Conservation (phyloP, 495 filamentous ascomycete species). For the Letharia lupina region DNA sequence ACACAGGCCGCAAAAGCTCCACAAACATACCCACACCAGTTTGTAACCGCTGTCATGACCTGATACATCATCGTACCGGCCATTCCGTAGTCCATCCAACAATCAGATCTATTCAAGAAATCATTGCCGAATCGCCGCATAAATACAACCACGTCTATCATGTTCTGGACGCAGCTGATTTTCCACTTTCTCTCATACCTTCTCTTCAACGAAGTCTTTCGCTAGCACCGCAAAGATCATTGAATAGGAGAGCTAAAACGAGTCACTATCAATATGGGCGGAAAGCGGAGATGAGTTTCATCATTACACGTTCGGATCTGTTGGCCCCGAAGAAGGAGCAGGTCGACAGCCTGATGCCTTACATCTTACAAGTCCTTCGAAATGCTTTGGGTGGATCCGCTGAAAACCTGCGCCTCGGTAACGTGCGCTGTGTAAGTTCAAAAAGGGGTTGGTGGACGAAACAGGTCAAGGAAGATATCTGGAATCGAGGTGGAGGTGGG, state of each 20-base stretch:
- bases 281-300: slow-evolving; percentile 62
- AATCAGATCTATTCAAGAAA: slow-evolving; percentile 65
- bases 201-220: slow-evolving; percentile 51
- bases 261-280: slow-evolving; percentile 54
- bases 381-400: slow-evolving; percentile 55
- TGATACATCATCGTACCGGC: slow-evolving; percentile 65
- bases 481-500: slow-evolving; percentile 68
- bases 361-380: slow-evolving; percentile 63
- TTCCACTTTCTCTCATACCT: slow-evolving; percentile 82
- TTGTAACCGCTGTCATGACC: slow-evolving; percentile 79
- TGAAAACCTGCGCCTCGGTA: slow-evolving; percentile 63
- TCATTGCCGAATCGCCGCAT: slow-evolving; percentile 76
- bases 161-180: slow-evolving; percentile 95
- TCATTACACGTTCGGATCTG: slow-evolving; percentile 84
- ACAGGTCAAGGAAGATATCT: slow-evolving; percentile 74
- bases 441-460: slow-evolving; percentile 83
- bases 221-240: slow-evolving; percentile 56
- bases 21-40: slow-evolving; percentile 36
- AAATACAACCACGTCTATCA: slow-evolving; percentile 91
- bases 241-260: slow-evolving; percentile 61
- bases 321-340: slow-evolving; percentile 71
- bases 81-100: slow-evolving; percentile 66
- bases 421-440: slow-evolving; percentile 75
- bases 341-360: slow-evolving; percentile 76
- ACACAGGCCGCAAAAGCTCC: slow-evolving; percentile 4